Conservation (phyloP, 1,284 basidiomycete species). For the Lentinula novae-zelandiae region DNA sequence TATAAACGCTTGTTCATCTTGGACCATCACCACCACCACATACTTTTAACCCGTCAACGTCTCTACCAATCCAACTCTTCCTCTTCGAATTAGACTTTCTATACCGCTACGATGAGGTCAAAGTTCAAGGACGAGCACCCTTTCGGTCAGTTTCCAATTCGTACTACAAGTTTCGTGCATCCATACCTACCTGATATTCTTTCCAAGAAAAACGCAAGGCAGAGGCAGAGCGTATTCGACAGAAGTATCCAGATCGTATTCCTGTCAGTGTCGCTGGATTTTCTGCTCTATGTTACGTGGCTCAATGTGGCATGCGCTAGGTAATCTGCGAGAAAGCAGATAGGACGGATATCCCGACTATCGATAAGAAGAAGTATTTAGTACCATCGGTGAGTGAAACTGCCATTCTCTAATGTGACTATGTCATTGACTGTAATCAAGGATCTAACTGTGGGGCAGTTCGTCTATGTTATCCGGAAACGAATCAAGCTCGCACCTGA, state of each 20-base stretch:
- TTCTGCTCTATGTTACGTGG: slow-evolving; percentile 8
- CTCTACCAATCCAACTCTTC: not conserved
- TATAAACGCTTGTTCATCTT: slow-evolving; percentile 2
- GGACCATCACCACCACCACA: slow-evolving; percentile 5
- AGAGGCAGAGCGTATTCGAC: slow-evolving; percentile 93
- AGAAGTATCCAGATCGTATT: slow-evolving; percentile 98
- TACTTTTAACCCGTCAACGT: not conserved
- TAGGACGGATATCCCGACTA: slow-evolving; percentile 97
- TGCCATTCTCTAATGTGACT: not conserved
- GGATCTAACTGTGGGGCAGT: slow-evolving; percentile 98
- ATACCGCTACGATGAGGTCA: slow-evolving; percentile 68
- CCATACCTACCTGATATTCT: slow-evolving; percentile 8
- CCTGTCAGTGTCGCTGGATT: slow-evolving; percentile 60
- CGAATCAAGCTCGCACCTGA: slow-evolving; percentile 99
- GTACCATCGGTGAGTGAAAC: slow-evolving; percentile 80
- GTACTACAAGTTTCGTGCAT: slow-evolving; percentile 25
- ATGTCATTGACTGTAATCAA: slow-evolving; percentile 27
- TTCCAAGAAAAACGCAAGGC: slow-evolving; percentile 94
- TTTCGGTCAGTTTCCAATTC: slow-evolving; percentile 65
- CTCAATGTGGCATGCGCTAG: slow-evolving; percentile 38
- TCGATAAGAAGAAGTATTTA: slow-evolving; percentile 99
- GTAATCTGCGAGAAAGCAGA: slow-evolving; percentile 99
- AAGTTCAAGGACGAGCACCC: slow-evolving; percentile 99
- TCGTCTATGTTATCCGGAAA: slow-evolving; percentile 99
- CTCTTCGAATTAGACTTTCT: not conserved